Evolutionary conservation across 306 rosid genomes (phyloP).

Genomic region (Sphenostylis stenocarpa): DNA sequence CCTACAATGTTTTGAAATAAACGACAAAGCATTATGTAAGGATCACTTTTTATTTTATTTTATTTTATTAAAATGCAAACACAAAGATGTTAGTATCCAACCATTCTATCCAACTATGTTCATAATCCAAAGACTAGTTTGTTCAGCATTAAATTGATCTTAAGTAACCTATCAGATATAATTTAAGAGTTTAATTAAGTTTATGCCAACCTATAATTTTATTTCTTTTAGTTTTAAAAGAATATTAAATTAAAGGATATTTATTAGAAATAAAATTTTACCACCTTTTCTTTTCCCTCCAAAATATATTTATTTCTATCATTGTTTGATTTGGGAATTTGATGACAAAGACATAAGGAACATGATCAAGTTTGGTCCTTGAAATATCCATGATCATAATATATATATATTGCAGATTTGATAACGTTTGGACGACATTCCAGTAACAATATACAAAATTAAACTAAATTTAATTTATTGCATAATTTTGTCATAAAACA

Average conservation of each 20-base stretch:
- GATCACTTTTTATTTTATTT: not conserved
- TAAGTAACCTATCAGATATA: not conserved
- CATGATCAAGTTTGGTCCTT: too few species aligned
- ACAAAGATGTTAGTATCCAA: not conserved
- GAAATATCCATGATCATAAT: too few species aligned
- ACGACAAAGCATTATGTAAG: not conserved
- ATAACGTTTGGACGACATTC: too few species aligned
- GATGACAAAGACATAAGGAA: too few species aligned
- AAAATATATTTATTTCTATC: too few species aligned
- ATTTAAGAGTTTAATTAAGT: not conserved
- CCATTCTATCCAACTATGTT: not conserved
- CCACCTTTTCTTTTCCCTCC: too few species aligned
- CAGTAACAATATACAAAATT: not conserved
- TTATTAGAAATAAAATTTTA: too few species aligned
- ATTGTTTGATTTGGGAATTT: too few species aligned
- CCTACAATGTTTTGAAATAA: constrained; percentile 44
- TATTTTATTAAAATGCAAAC: not conserved
- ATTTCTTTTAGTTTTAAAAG: too few species aligned
- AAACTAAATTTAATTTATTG: not conserved
- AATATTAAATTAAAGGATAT: too few species aligned
- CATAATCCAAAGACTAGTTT: not conserved
- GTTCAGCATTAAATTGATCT: not conserved
- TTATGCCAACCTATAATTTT: not conserved
- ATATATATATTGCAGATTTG: too few species aligned
- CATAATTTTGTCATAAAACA: not conserved